Evolutionary conservation across 306 rosid genomes (phyloP).

Genomic region (Lotus japonicus): DNA sequence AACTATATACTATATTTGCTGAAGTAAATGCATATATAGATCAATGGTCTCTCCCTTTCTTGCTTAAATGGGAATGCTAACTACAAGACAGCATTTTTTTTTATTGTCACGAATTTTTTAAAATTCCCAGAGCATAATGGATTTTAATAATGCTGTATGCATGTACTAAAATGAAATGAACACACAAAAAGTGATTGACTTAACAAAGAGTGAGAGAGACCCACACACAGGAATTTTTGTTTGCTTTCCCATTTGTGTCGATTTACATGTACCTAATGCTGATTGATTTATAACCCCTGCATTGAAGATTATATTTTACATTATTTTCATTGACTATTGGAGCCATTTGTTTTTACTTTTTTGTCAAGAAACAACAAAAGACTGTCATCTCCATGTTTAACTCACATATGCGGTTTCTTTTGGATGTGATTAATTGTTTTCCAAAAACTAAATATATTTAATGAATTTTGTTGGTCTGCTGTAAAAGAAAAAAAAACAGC

Average conservation of each 20-base stretch:
- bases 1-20: not conserved
- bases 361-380: no score
- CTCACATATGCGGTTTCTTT: no score
- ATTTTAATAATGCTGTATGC: constrained; percentile 4
- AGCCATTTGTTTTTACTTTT: no score
- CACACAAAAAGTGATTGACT: constrained; percentile 27
- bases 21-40: not conserved
- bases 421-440: no score
- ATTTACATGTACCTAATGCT: not conserved
- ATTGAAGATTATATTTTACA: no score
- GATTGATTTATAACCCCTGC: no score
- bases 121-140: not conserved
- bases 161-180: not conserved
- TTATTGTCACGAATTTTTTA: not conserved
- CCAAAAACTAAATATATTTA: no score
- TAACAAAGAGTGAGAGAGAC: constrained; percentile 17
- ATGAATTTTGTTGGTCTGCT: no score
- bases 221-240: constrained; percentile 42
- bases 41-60: constrained; percentile 15
- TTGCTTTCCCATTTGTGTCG: constrained; percentile 27
- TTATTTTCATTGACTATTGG: no score
- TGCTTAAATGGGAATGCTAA: constrained; percentile 34
- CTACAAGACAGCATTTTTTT: not conserved
- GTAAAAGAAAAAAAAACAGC: no score
- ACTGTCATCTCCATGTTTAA: no score